Evolutionary conservation across 1,284 basidiomycete species (phyloP).

Genomic region (Trichosporon faecale): DNA sequence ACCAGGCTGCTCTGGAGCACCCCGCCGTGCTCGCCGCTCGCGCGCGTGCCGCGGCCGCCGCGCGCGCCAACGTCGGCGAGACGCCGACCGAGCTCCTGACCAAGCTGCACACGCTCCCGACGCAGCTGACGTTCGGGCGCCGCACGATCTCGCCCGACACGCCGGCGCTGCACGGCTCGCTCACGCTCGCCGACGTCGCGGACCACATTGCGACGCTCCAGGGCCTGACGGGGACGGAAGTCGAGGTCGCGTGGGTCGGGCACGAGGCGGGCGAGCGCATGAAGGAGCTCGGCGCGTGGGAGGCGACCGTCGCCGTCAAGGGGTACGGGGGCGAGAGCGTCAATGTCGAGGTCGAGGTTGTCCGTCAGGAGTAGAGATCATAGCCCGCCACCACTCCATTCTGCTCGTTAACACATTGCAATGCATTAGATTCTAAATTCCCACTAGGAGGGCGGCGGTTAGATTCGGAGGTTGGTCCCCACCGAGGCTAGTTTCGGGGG

Average conservation of each 20-base stretch:
- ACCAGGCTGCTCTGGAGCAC: constrained; percentile 14
- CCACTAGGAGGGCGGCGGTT: background rate
- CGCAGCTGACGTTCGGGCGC: constrained; percentile 31
- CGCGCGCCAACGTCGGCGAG: constrained; percentile 3
- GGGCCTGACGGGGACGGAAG: constrained; percentile 24
- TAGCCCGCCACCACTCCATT: background rate
- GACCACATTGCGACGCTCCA: constrained; percentile 27
- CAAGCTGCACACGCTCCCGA: constrained; percentile 30
- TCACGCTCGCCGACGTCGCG: constrained; percentile 39
- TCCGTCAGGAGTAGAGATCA: constrained; percentile 17
- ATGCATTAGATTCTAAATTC: constrained; percentile 14
- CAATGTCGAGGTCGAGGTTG: constrained; percentile 29
- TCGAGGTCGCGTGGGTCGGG: constrained; percentile 34
- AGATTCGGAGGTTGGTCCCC: background rate
- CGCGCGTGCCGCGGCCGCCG: background rate
- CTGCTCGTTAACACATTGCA: background rate
- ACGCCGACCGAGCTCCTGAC: constrained; percentile 29
- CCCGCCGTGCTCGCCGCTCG: constrained; percentile 6
- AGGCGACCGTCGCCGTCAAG: constrained; percentile 26
- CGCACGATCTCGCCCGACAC: constrained; percentile 34
- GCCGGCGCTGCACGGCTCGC: constrained; percentile 39
- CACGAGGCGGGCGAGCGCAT: constrained; percentile 33
- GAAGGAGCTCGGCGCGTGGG: constrained; percentile 37
- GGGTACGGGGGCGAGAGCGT: constrained; percentile 32
- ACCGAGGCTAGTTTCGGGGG: background rate